Evolutionary conservation across 2,329 filamentous ascomycete genomes (phyloP).

Genomic region (Penicillium glabrum): DNA sequence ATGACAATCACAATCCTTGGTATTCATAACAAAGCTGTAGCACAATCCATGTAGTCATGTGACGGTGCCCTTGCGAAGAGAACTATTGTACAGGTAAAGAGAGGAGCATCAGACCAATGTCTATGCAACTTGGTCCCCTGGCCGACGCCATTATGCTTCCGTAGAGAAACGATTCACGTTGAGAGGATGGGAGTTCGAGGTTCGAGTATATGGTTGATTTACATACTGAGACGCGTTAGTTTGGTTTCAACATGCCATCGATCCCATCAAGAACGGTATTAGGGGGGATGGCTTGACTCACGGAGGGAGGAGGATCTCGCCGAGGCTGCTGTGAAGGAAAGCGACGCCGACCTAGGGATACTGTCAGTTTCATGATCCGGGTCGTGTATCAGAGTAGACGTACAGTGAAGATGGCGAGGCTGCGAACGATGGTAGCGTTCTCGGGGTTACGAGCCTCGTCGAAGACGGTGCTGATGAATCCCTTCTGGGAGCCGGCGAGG

Average conservation of each 20-base stretch:
- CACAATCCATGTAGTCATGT: conserved; percentile 5
- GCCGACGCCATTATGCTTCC: conserved; percentile 21
- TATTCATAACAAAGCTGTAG: conserved; percentile 21
- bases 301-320: conserved; percentile 67
- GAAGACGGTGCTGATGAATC: conserved; percentile 61
- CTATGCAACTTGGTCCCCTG: conserved; percentile 13
- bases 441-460: conserved; percentile 64
- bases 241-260: background rate
- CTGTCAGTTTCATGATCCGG: background rate
- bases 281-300: conserved; percentile 33
- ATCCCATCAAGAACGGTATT: background rate
- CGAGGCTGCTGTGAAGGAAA: conserved; percentile 67
- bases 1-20: conserved; percentile 14
- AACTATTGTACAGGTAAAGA: conserved; percentile 27
- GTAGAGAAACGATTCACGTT: conserved; percentile 5
- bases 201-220: conserved; percentile 3
- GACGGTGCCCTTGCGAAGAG: conserved; percentile 9
- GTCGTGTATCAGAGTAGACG: conserved; percentile 30
- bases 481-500: conserved; percentile 44
- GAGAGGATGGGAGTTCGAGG: background rate
- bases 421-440: conserved; percentile 68
- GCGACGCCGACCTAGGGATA: conserved; percentile 59
- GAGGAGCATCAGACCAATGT: conserved; percentile 12
- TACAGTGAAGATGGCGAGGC: conserved; percentile 68
- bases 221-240: conserved; percentile 14